Conservation (phyloP, 345 rosid genomes). For the Pugionium dolabratum region DNA sequence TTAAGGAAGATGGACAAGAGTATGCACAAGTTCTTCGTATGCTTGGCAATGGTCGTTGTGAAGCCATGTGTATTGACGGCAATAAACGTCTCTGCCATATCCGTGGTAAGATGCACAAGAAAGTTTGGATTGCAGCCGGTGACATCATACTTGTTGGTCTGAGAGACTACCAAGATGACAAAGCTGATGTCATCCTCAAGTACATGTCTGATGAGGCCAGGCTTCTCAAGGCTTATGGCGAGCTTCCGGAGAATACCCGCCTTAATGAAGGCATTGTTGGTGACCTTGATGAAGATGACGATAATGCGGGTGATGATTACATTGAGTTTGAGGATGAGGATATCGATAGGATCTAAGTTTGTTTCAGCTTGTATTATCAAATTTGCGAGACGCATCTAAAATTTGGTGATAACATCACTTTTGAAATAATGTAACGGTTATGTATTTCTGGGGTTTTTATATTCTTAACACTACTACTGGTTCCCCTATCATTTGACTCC, state of each 20-base stretch:
- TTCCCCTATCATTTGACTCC: constrained; percentile 4
- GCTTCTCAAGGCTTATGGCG: constrained; percentile 71
- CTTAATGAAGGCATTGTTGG: constrained; percentile 73
- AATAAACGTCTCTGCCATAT: constrained; percentile 72
- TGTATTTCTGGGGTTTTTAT: constrained; percentile 21
- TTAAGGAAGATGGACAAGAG: constrained; percentile 77
- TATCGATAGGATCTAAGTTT: constrained; percentile 63
- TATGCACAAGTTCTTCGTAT: constrained; percentile 71
- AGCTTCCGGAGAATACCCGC: constrained; percentile 64
- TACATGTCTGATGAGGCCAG: constrained; percentile 82
- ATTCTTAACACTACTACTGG: constrained; percentile 6
- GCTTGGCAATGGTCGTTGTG: constrained; percentile 78
- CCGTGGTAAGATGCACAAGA: constrained; percentile 85
- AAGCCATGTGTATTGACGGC: constrained; percentile 68
- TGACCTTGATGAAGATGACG: constrained; percentile 67
- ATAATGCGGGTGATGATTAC: constrained; percentile 56
- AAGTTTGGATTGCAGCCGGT: constrained; percentile 84
- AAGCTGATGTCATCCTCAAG: constrained; percentile 80
- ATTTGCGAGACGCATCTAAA: constrained; percentile 20
- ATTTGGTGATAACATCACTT: constrained; percentile 14
- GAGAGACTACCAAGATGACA: constrained; percentile 82
- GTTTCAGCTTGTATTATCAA: constrained; percentile 32
- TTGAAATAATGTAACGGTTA: constrained; percentile 13
- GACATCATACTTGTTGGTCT: constrained; percentile 75
- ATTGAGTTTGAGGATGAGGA: constrained; percentile 80